Conservation (phyloP, 2,329 filamentous ascomycete species). For the Pseudonectria foliicola region DNA sequence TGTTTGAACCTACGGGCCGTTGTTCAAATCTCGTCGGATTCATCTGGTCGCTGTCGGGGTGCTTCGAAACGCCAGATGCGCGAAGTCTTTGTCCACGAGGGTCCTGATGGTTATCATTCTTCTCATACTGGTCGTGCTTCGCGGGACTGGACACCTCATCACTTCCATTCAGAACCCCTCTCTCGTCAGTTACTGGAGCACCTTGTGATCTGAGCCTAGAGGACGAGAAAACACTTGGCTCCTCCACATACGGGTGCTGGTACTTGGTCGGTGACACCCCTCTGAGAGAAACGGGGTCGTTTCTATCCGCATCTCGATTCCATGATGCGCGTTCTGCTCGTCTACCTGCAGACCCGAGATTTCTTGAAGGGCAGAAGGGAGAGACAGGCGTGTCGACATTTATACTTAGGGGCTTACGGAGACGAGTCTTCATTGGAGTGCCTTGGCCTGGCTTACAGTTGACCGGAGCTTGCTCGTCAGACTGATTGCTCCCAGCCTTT, state of each 20-base stretch:
- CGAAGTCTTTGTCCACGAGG: too few species aligned
- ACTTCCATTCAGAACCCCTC: background rate
- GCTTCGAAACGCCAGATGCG: too few species aligned
- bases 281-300: conserved; percentile 1
- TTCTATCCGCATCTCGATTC: conserved; percentile 11
- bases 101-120: background rate
- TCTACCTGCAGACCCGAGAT: conserved; percentile 20
- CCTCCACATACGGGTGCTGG: conserved; percentile 22
- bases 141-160: conserved; percentile 1
- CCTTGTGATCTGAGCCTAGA: conserved; percentile 2
- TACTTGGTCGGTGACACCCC: conserved; percentile 8
- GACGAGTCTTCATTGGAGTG: background rate
- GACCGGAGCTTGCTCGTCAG: too few species aligned
- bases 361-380: conserved; percentile 17
- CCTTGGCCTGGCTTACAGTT: too few species aligned
- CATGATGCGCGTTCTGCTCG: conserved; percentile 20
- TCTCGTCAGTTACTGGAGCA: background rate
- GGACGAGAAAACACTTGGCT: conserved; percentile 9
- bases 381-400: conserved; percentile 4
- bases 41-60: too few species aligned
- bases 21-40: background rate
- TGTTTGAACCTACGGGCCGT: conserved; percentile 4
- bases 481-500: too few species aligned
- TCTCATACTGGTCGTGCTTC: background rate
- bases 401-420: background rate